Evolutionary conservation across 192 early-diverging fungal species (phyloP), one percentile per base, ranked within the genome.

Genomic region (Coemansia sp.): DNA sequence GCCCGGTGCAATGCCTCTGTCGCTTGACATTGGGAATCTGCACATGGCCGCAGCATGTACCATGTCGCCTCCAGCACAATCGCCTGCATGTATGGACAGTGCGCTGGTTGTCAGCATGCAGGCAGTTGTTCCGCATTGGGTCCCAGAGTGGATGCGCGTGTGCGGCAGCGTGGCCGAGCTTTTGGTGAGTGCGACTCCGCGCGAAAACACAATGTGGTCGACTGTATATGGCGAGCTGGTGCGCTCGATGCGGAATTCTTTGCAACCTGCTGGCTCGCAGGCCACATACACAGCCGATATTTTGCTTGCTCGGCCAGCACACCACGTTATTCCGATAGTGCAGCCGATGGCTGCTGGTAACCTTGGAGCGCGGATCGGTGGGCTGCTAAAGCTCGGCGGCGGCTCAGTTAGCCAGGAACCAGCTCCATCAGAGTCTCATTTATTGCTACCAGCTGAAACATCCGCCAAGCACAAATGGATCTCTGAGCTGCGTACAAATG

Each of bases 321-420:
- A 4, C 2, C 17, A 15, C 48, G 15, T 19, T 14, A 22, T n/a
- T 48, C 4, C 47, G 12, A 7, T 19, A 6, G 47, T 19, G 19
- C 47, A 48, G 47, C 17, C n/a, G 19, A 15, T 19, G 20, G 47
- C 19, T 20, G 55, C 40, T 2, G 19, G 26, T 10, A 71, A 71
- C 28, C 51, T 78, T 34, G 76, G 76, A 31, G 76, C 76, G 2
- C 55, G 76, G 17, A 66, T 79, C 10, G 76, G 76, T 60, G 67
- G 71, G 11, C 71, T 79, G 28, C 31, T 79, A 28, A 63, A 55
- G 67, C 57, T 72, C 5, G 66, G 71, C 31, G 8, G 31, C 5
- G 21, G 25, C 2, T 42, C 28, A 4, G 19, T 8, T 19, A 17
- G 47, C 19, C 12, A 48, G 19, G 19, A 15, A 15, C 47, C 12